A percentile compares a stretch with the other conserved stretches of the same genome.
These are phyloP conservation scores for Colletotrichum sublineola DNA, from an alignment of 2,329 filamentous ascomycete genomes.

Conservation along the genomic window DNA sequence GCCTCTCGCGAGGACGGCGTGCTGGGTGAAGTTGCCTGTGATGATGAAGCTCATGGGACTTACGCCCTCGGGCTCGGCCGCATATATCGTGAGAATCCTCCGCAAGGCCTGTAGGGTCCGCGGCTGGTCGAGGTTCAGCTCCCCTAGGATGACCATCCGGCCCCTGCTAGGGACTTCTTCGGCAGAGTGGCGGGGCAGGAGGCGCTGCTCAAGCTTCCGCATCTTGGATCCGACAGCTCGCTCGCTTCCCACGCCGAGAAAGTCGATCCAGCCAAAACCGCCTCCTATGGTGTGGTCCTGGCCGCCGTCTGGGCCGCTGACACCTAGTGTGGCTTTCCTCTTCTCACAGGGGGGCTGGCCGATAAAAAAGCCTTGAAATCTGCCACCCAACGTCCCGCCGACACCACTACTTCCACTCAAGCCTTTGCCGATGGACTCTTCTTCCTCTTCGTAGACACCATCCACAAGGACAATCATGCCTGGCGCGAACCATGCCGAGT, in stretches of 20 bases:
- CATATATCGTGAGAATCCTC: conserved; percentile 83
- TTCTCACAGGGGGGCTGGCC: conserved; percentile 93
- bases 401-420: conserved; percentile 85
- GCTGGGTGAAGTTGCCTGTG: conserved; percentile 83
- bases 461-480: conserved; percentile 97
- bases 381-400: conserved; percentile 91
- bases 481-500: conserved; percentile 91
- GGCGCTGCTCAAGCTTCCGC: conserved; percentile 80
- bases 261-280: conserved; percentile 97
- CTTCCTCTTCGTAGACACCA: conserved; percentile 96
- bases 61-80: conserved; percentile 71
- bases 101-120: conserved; percentile 84
- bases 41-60: conserved; percentile 85
- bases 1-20: conserved; percentile 75
- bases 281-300: conserved; percentile 76
- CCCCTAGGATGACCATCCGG: conserved; percentile 82
- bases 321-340: conserved; percentile 82
- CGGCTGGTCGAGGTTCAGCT: conserved; percentile 88
- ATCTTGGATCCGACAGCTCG: conserved; percentile 85
- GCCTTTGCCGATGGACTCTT: conserved; percentile 75
- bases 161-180: conserved; percentile 57
- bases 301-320: conserved; percentile 70
- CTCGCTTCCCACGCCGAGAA: conserved; percentile 91
- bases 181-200: conserved; percentile 63
- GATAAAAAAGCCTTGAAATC: conserved; percentile 90